Evolutionary conservation across 1,139 yeast species (phyloP).

Genomic region (Kurtzmaniella quercitrusa): DNA sequence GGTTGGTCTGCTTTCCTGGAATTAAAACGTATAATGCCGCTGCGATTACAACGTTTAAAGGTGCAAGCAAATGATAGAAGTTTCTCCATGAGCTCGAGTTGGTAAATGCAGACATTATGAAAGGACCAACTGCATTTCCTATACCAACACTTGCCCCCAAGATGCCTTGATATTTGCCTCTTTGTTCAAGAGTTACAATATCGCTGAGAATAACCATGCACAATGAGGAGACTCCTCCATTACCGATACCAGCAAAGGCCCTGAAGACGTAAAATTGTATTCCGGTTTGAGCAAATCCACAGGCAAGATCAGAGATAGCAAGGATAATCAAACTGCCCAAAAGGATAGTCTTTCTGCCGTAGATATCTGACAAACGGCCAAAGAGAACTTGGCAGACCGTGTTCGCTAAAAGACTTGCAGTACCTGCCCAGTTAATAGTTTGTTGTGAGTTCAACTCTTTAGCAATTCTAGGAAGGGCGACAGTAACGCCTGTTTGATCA

Average conservation of each 20-base stretch:
- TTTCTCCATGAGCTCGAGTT: constrained; percentile 47
- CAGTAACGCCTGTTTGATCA: constrained; percentile 44
- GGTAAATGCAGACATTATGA: constrained; percentile 49
- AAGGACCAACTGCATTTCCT: constrained; percentile 57
- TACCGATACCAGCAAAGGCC: constrained; percentile 44
- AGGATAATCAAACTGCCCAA: constrained; percentile 28
- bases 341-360: constrained; percentile 40
- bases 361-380: constrained; percentile 42
- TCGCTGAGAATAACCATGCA: constrained; percentile 43
- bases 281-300: constrained; percentile 40
- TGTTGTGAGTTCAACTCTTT: constrained; percentile 32
- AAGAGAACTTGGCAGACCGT: constrained; percentile 43
- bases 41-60: constrained; percentile 31
- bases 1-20: constrained; percentile 13
- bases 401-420: constrained; percentile 43
- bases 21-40: constrained; percentile 25
- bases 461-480: constrained; percentile 34
- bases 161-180: constrained; percentile 46
- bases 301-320: constrained; percentile 35
- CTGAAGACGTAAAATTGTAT: constrained; percentile 39
- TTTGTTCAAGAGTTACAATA: constrained; percentile 37
- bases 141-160: constrained; percentile 51
- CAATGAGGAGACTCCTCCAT: constrained; percentile 41
- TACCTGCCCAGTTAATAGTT: constrained; percentile 51
- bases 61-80: constrained; percentile 42